Conservation (phyloP, 768 basidiomycete species). For the Suillus subalutaceus region DNA sequence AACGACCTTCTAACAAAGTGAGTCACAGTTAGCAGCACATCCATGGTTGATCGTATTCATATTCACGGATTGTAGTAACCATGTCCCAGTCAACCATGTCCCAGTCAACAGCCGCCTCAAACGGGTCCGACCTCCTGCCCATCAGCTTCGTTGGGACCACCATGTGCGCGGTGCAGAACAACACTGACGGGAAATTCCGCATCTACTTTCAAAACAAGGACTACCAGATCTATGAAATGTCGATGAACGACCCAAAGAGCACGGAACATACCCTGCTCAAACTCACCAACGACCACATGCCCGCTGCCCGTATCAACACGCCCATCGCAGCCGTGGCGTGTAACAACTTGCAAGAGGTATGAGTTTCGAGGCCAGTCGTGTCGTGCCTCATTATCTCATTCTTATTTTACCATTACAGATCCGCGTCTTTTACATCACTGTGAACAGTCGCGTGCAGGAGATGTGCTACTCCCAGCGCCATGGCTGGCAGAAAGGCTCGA, state of each 20-base stretch:
- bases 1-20: neutral
- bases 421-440: neutral
- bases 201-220: neutral
- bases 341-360: neutral
- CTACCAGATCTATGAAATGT: neutral
- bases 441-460: neutral
- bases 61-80: neutral
- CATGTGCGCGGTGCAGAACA: neutral
- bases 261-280: neutral
- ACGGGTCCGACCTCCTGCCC: neutral
- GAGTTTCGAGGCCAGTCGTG: neutral
- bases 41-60: neutral
- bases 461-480: neutral
- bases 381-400: neutral
- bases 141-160: neutral
- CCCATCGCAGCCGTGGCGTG: neutral
- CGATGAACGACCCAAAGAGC: neutral
- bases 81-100: slow-evolving; percentile 1
- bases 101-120: neutral
- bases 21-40: neutral
- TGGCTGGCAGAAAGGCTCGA: neutral
- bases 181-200: neutral
- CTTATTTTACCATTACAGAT: neutral
- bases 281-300: neutral
- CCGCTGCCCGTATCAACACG: slow-evolving; percentile 1